Evolutionary conservation across 2,329 filamentous ascomycete genomes (phyloP).

Genomic region (Aspergillus neotritici): DNA sequence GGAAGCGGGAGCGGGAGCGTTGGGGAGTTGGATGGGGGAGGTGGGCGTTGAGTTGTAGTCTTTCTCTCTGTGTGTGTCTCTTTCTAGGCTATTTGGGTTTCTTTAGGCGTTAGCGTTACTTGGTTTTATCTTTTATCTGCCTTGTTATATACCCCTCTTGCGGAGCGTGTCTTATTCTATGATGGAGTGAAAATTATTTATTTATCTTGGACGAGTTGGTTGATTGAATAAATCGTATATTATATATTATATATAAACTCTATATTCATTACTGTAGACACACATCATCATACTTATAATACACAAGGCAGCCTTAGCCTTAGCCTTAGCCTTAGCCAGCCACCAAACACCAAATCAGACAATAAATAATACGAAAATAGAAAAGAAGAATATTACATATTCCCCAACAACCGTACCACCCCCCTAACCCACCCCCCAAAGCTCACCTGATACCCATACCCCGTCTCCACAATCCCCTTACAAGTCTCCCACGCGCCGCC

Average conservation of each 20-base stretch:
- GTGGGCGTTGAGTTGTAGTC: conserved; percentile 12
- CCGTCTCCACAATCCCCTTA: conserved; percentile 42
- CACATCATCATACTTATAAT: no score
- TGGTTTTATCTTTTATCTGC: no score
- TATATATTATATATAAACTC: not conserved
- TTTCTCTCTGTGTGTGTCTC: not conserved
- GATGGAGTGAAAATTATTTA: no score
- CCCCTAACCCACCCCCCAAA: conserved; percentile 37
- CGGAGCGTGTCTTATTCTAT: no score
- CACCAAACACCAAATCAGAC: conserved; percentile 4
- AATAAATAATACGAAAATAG: not conserved
- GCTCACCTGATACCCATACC: conserved; percentile 44
- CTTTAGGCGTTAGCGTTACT: no score
- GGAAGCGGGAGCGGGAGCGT: conserved; percentile 12
- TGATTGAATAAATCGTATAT: conserved; percentile 2
- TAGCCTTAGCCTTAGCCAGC: no score
- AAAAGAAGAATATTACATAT: conserved; percentile 26
- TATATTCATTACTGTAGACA: not conserved
- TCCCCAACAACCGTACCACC: conserved; percentile 33
- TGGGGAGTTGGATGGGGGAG: conserved; percentile 23
- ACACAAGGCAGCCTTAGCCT: no score
- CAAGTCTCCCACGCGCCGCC: conserved; percentile 55
- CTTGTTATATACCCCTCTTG: no score
- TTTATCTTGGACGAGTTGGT: no score
- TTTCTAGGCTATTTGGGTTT: no score